Evolutionary conservation across 2,329 filamentous ascomycete genomes (phyloP).

Genomic region (Macrophomina tecta): DNA sequence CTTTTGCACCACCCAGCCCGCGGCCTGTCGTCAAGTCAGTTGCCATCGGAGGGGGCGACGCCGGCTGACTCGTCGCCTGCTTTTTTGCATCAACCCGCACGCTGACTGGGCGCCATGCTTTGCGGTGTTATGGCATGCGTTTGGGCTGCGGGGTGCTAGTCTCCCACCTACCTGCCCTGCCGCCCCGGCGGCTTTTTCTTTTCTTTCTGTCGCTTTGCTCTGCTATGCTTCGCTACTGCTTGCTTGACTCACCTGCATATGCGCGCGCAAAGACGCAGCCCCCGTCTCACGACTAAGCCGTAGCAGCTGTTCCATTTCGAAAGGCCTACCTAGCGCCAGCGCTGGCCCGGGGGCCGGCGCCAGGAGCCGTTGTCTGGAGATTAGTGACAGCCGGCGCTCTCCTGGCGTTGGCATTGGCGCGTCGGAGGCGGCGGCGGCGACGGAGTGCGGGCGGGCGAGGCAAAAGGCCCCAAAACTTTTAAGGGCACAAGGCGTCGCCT

Average conservation of each 20-base stretch:
- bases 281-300: not conserved
- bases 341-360: slow-evolving; percentile 9
- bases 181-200: not conserved
- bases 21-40: not conserved
- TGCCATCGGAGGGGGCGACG: not conserved
- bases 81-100: not conserved
- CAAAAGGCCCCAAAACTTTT: not conserved
- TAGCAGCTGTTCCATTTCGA: not conserved
- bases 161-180: not conserved
- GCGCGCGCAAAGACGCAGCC: not conserved
- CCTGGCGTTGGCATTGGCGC: too few species aligned
- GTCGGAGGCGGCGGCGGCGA: not conserved
- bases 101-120: not conserved
- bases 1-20: not conserved
- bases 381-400: too few species aligned
- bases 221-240: not conserved
- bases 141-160: not conserved
- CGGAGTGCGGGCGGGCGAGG: not conserved
- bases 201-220: not conserved
- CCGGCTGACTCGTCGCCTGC: slow-evolving; percentile 17
- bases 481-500: slow-evolving; percentile 14
- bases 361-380: slow-evolving; percentile 11
- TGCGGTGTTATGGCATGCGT: slow-evolving; percentile 3
- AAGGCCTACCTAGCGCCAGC: not conserved
- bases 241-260: slow-evolving; percentile 11